Evolutionary conservation across 2,329 filamentous ascomycete genomes (phyloP).

Genomic region (Seiridium unicorne): DNA sequence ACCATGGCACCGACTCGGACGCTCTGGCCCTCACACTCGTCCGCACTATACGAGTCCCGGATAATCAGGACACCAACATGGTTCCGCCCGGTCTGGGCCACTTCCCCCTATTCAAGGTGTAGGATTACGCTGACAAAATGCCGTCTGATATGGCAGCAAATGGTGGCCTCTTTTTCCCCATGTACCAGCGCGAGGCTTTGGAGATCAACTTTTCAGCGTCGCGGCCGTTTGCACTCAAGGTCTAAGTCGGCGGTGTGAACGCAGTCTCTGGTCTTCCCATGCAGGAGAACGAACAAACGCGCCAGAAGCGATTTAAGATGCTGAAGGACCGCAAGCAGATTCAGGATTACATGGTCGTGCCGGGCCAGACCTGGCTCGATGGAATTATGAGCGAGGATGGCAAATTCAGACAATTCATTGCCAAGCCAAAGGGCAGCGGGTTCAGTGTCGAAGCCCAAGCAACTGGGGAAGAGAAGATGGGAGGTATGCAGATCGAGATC

Average conservation of each 20-base stretch:
- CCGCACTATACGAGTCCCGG: constrained; percentile 41
- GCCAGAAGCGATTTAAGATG: constrained; percentile 8
- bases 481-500: constrained; percentile 44
- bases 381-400: constrained; percentile 33
- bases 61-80: constrained; percentile 26
- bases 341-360: constrained; percentile 34
- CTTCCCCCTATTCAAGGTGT: constrained; percentile 37
- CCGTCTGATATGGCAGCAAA: constrained; percentile 32
- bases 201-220: constrained; percentile 31
- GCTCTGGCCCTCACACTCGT: constrained; percentile 32
- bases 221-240: constrained; percentile 31
- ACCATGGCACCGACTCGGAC: background rate
- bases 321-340: background rate
- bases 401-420: constrained; percentile 45
- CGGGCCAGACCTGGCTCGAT: constrained; percentile 37
- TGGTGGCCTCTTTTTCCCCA: constrained; percentile 44
- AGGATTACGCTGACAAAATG: constrained; percentile 28
- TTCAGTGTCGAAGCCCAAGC: constrained; percentile 45
- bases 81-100: constrained; percentile 34
- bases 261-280: constrained; percentile 34
- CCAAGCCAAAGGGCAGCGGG: constrained; percentile 39
- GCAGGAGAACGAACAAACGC: constrained; percentile 17
- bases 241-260: constrained; percentile 38
- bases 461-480: constrained; percentile 36
- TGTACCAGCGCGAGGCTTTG: constrained; percentile 42